Percentiles rank a stretch among this genome's conserved stretches.
These are phyloP conservation scores for Neotropicomus parvogracilis DNA, from an alignment of 1,284 basidiomycete genomes.

Conservation along the genomic window DNA sequence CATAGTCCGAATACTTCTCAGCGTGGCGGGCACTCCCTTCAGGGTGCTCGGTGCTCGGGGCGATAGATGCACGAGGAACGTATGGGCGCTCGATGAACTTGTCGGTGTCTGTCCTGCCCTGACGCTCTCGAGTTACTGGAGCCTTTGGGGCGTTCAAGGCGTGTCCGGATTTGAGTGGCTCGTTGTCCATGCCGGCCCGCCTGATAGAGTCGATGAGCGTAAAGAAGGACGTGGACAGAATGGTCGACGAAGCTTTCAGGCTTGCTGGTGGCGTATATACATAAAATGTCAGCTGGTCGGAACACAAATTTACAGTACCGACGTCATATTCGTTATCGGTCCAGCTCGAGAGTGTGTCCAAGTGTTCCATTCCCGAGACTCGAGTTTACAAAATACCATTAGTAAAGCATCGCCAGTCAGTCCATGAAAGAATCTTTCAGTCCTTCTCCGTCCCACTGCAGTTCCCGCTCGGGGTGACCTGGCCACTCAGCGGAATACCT, in stretches of 20 bases:
- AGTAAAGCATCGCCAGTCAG: slow-evolving; percentile 9
- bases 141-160: slow-evolving; percentile 19
- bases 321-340: not conserved
- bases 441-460: slow-evolving; percentile 15
- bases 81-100: slow-evolving; percentile 26
- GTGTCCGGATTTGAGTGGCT: slow-evolving; percentile 20
- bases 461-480: slow-evolving; percentile 17
- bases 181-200: slow-evolving; percentile 20
- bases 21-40: slow-evolving; percentile 20
- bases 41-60: slow-evolving; percentile 26
- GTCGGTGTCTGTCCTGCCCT: slow-evolving; percentile 26
- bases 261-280: slow-evolving; percentile 7
- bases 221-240: slow-evolving; percentile 18
- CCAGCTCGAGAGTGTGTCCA: not conserved
- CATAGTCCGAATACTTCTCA: slow-evolving; percentile 20
- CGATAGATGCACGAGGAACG: slow-evolving; percentile 27
- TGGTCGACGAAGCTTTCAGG: slow-evolving; percentile 15
- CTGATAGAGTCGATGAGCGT: slow-evolving; percentile 20
- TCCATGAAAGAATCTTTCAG: slow-evolving; percentile 13
- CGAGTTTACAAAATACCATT: slow-evolving; percentile 23
- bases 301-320: slow-evolving; percentile 15
- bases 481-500: slow-evolving; percentile 19
- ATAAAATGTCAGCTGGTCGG: slow-evolving; percentile 7
- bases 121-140: slow-evolving; percentile 24
- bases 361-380: slow-evolving; percentile 8